Evolutionary conservation across 345 rosid genomes (phyloP).

Genomic region (Moringa oleifera): DNA sequence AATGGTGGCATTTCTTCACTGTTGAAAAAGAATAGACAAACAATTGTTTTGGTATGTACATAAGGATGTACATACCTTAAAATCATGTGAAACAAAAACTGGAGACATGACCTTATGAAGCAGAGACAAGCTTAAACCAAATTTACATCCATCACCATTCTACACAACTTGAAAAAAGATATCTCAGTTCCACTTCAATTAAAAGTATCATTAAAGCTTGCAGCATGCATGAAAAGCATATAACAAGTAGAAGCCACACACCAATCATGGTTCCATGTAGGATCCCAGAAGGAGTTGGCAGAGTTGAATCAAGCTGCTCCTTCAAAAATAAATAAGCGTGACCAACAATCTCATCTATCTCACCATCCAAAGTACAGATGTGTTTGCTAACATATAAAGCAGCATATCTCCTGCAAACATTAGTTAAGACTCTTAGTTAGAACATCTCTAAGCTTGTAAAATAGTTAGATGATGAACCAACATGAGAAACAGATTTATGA

Average conservation of each 20-base stretch:
- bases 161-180: not conserved
- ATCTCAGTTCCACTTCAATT: not conserved
- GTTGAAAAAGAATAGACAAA: not conserved
- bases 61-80: not conserved
- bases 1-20: not conserved
- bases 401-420: slow-evolving; percentile 63
- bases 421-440: slow-evolving; percentile 9
- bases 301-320: slow-evolving; percentile 70
- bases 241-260: slow-evolving; percentile 21
- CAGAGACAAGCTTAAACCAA: not conserved
- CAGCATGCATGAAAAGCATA: not conserved
- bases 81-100: not conserved
- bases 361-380: slow-evolving; percentile 46
- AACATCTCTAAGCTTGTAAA: not conserved
- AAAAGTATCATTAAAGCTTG: not conserved
- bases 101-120: not conserved
- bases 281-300: slow-evolving; percentile 56
- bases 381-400: slow-evolving; percentile 67
- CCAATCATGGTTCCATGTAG: slow-evolving; percentile 87
- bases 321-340: slow-evolving; percentile 73
- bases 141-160: not conserved
- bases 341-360: slow-evolving; percentile 76
- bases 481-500: no score
- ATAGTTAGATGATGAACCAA: no score
- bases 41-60: not conserved